phyloP scores from a whole-genome alignment of 2,329 filamentous ascomycete species.

The Colletotrichum sidae region DNA sequence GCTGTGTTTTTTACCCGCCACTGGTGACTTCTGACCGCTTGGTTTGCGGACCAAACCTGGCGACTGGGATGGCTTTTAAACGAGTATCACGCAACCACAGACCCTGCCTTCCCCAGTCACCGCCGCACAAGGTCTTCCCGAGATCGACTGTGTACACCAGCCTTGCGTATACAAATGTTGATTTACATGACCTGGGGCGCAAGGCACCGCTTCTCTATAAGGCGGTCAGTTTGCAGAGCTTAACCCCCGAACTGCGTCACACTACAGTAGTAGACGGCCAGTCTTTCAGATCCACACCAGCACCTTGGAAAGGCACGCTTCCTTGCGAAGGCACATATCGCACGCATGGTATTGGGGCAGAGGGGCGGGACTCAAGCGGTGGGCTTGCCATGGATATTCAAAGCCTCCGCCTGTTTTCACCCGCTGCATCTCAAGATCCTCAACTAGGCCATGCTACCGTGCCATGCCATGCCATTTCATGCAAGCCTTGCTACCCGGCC shows the following conservation, averaged over 20 bases:
- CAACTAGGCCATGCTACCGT: conserved; percentile 27
- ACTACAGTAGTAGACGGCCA: conserved; percentile 28
- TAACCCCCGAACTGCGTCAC: conserved; percentile 21
- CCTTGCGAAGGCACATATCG: conserved; percentile 30
- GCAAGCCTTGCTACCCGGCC: conserved; percentile 32
- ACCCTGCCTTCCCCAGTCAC: conserved; percentile 2
- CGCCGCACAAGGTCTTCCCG: conserved; percentile 7
- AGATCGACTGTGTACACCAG: conserved; percentile 13
- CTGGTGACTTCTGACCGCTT: too few species aligned
- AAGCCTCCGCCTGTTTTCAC: conserved; percentile 30
- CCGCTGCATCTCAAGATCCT: conserved; percentile 37
- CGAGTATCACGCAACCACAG: not conserved
- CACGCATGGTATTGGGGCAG: conserved; percentile 32
- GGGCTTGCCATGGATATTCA: conserved; percentile 32
- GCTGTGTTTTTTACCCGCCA: not conserved
- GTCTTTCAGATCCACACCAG: conserved; percentile 24
- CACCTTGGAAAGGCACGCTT: conserved; percentile 14
- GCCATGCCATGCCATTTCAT: conserved; percentile 33
- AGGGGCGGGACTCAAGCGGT: conserved; percentile 8
- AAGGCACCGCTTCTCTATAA: conserved; percentile 15
- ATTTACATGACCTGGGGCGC: conserved; percentile 2
- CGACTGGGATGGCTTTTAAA: not conserved
- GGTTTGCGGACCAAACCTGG: too few species aligned
- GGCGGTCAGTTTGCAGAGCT: conserved; percentile 36
- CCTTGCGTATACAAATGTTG: conserved; percentile 22